These are phyloP conservation scores for Aspergillus viridinutans DNA, from an alignment of 2,329 filamentous ascomycete genomes.

Conservation along the genomic window DNA sequence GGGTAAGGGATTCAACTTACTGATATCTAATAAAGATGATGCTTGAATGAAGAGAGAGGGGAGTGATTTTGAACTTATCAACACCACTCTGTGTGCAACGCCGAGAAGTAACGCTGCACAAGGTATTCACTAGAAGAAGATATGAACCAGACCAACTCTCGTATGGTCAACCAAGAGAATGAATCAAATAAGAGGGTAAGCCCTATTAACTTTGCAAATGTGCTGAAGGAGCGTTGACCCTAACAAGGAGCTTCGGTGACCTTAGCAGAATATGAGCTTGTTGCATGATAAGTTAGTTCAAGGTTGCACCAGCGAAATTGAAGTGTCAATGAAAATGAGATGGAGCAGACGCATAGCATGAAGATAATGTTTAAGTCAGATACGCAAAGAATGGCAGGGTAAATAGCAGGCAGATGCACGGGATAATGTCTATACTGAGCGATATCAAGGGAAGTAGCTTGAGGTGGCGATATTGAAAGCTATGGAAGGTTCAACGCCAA, in stretches of 20 bases:
- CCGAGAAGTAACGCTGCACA: not conserved
- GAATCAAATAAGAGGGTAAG: not conserved
- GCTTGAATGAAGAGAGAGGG: not conserved
- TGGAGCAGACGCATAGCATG: not conserved
- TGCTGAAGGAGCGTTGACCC: not conserved
- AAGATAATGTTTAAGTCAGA: not conserved
- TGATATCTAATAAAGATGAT: not conserved
- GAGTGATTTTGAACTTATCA: not conserved
- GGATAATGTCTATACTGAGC: not conserved
- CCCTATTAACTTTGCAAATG: constrained; percentile 3
- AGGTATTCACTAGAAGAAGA: not conserved
- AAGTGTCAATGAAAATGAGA: not conserved
- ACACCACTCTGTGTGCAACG: not conserved
- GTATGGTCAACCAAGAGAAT: not conserved
- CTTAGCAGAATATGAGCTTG: constrained; percentile 8
- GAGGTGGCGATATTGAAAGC: not conserved
- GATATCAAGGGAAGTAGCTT: not conserved
- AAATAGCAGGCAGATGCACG: not conserved
- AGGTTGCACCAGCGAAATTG: not conserved
- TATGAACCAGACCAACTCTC: not conserved
- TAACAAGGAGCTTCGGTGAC: constrained; percentile 1
- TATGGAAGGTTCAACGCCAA: not conserved
- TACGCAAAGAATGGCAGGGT: not conserved
- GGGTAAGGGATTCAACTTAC: not conserved
- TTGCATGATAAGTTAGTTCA: constrained; percentile 7